Conservation (phyloP, 305 asterid genomes). For the Nicotiana rustica region DNA sequence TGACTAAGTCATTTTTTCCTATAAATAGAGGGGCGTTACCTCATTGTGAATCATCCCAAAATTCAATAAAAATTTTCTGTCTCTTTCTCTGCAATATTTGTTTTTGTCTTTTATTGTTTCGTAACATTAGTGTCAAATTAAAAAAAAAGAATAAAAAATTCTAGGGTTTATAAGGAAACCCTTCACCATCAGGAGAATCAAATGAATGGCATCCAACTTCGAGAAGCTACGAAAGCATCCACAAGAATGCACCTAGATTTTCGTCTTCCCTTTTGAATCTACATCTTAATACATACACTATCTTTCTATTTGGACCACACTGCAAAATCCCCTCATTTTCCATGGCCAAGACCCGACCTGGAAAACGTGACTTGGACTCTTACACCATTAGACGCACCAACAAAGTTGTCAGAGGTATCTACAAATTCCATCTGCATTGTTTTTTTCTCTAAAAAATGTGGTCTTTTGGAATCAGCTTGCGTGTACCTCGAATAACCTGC, state of each 20-base stretch:
- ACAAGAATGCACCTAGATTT: conserved; percentile 33
- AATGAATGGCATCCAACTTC: neutral
- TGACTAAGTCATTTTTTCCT: too few relatives aligned
- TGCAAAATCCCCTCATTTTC: conserved; percentile 22
- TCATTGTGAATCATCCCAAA: too few relatives aligned
- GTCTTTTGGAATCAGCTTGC: neutral
- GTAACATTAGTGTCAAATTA: too few relatives aligned
- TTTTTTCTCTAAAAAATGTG: neutral
- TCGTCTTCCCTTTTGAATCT: conserved; percentile 16
- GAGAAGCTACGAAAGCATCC: neutral
- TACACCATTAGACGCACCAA: conserved; percentile 69
- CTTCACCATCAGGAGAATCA: neutral
- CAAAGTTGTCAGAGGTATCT: conserved; percentile 65
- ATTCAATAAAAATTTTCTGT: too few relatives aligned
- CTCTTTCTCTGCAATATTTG: too few relatives aligned
- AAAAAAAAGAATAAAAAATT: neutral
- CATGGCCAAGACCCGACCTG: conserved; percentile 70
- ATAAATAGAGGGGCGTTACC: too few relatives aligned
- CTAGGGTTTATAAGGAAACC: neutral
- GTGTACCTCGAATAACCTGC: neutral
- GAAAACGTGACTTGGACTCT: conserved; percentile 55
- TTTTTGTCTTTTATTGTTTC: too few relatives aligned
- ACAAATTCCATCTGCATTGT: neutral
- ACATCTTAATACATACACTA: too few relatives aligned
- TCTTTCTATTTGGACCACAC: conserved; percentile 1